Conservation (phyloP, 2,329 filamentous ascomycete species). For the Bipolaris cookei region DNA sequence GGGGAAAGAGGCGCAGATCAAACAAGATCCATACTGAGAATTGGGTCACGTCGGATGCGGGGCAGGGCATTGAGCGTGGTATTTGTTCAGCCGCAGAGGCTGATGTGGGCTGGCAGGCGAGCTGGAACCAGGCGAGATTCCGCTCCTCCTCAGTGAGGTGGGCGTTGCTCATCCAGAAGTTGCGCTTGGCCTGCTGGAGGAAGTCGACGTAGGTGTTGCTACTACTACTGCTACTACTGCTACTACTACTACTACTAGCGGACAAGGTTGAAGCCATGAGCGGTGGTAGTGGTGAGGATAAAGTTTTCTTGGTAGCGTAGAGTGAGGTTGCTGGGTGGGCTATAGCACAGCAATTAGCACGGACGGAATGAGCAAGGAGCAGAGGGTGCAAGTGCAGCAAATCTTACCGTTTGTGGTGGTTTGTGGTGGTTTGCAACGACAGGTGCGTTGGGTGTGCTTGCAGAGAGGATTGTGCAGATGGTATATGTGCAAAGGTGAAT, state of each 20-base stretch:
- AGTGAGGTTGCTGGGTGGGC: constrained; percentile 5
- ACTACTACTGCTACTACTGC: constrained; percentile 27
- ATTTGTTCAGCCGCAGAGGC: constrained; percentile 36
- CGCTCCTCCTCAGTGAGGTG: constrained; percentile 46
- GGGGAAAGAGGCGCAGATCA: constrained; percentile 29
- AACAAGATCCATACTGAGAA: constrained; percentile 44
- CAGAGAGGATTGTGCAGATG: constrained; percentile 10
- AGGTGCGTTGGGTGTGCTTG: constrained; percentile 19
- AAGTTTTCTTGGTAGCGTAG: background rate
- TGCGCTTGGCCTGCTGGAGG: constrained; percentile 46
- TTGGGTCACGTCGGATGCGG: constrained; percentile 29
- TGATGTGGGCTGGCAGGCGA: constrained; percentile 28
- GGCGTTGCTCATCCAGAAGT: constrained; percentile 44
- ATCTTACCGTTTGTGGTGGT: constrained; percentile 23
- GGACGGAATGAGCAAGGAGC: background rate
- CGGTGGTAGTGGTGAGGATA: constrained; percentile 6
- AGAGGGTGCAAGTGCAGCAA: constrained; percentile 18
- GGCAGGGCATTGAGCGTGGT: constrained; percentile 45
- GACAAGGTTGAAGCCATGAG: constrained; percentile 38
- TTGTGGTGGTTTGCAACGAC: constrained; percentile 4
- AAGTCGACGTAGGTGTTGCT: constrained; percentile 30
- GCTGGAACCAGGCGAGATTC: constrained; percentile 44
- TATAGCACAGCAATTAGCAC: constrained; percentile 4
- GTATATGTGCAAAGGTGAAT: too few species aligned
- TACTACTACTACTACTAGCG: constrained; percentile 24